These are phyloP conservation scores for Aspergillus ellipticus DNA, from an alignment of 495 filamentous ascomycete genomes.

Conservation along the genomic window DNA sequence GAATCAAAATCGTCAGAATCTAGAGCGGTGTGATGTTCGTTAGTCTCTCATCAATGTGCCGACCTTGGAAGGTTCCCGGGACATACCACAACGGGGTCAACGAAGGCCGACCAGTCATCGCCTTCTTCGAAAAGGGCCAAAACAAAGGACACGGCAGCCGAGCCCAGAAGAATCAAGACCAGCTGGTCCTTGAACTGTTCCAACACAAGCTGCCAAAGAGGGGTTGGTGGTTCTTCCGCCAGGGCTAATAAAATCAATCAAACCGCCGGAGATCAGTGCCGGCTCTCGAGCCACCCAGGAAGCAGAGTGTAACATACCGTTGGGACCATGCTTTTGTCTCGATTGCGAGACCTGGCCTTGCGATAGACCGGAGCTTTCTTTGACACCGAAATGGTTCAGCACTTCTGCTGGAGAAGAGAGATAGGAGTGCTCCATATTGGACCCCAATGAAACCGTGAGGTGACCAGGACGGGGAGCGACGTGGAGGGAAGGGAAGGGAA, in stretches of 20 bases:
- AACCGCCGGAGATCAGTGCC: constrained; percentile 12
- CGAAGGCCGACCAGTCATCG: constrained; percentile 95
- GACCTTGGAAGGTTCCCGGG: not conserved
- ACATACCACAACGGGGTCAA: constrained; percentile 89
- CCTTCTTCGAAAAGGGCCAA: constrained; percentile 91
- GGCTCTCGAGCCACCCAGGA: not conserved
- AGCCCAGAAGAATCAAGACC: constrained; percentile 90
- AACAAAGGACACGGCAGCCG: constrained; percentile 90
- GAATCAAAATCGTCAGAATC: constrained; percentile 95
- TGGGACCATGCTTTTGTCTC: constrained; percentile 71
- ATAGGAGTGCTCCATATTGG: constrained; percentile 77
- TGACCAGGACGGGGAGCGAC: constrained; percentile 19
- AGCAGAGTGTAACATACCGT: constrained; percentile 59
- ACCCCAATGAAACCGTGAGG: constrained; percentile 14
- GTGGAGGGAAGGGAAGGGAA: constrained; percentile 6
- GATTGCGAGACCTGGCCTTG: constrained; percentile 61
- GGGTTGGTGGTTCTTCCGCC: constrained; percentile 94
- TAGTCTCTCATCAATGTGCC: constrained; percentile 6
- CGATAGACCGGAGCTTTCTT: constrained; percentile 63
- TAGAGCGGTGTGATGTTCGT: constrained; percentile 27
- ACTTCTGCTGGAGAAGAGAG: constrained; percentile 63
- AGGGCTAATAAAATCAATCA: constrained; percentile 58
- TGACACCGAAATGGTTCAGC: constrained; percentile 67
- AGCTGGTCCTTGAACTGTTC: constrained; percentile 99
- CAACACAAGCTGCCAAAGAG: constrained; percentile 90